Conservation (phyloP, 2,329 filamentous ascomycete genomes). For the Seiridium unicorne region DNA sequence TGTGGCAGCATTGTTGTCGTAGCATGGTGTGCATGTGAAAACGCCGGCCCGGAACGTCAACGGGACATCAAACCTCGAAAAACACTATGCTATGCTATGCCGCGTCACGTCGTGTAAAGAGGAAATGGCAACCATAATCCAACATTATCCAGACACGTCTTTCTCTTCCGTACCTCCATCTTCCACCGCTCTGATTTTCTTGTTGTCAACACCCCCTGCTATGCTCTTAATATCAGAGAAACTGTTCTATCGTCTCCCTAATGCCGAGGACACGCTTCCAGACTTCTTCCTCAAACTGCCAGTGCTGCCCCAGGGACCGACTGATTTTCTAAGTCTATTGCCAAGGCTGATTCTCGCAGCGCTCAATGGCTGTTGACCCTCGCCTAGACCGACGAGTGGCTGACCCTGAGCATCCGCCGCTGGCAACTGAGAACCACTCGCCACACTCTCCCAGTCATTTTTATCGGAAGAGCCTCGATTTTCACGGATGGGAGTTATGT, state of each 20-base stretch:
- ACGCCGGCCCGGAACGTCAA: neutral
- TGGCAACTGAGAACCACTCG: constrained; percentile 21
- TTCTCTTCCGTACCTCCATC: neutral
- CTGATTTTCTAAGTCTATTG: constrained; percentile 47
- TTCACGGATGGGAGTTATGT: constrained; percentile 14
- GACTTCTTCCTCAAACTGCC: constrained; percentile 37
- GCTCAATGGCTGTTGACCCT: constrained; percentile 31
- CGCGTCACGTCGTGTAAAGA: neutral
- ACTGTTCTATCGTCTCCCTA: constrained; percentile 6
- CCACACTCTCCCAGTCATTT: constrained; percentile 36
- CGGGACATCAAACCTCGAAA: neutral
- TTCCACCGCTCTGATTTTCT: neutral
- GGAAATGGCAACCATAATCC: too few relatives aligned
- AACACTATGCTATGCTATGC: neutral
- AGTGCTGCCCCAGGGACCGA: constrained; percentile 44
- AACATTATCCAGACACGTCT: too few relatives aligned
- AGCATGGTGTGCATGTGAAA: neutral
- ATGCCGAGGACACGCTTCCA: constrained; percentile 1
- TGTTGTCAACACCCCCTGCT: neutral
- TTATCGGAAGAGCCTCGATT: constrained; percentile 8
- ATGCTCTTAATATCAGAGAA: neutral
- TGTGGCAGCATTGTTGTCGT: neutral
- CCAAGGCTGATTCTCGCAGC: constrained; percentile 49
- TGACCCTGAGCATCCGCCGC: constrained; percentile 26
- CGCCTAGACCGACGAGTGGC: constrained; percentile 16